phyloP scores from a whole-genome alignment of 306 rosid species.

The Malus asiatica region DNA sequence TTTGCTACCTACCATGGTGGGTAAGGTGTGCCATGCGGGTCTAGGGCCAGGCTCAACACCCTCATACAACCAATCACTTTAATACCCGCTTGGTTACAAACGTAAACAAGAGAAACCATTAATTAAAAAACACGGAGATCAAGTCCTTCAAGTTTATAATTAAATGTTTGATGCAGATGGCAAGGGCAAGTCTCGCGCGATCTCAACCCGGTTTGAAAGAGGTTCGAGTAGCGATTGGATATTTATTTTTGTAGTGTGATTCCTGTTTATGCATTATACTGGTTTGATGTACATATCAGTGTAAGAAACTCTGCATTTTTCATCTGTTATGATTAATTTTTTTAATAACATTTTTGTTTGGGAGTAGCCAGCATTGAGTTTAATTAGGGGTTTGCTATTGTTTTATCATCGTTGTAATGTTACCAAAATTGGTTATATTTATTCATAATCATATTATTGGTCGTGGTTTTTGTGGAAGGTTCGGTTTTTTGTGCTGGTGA shows the following conservation, averaged over 20 bases:
- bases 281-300: constrained; percentile 73
- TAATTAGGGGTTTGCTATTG: constrained; percentile 38
- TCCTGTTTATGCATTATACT: constrained; percentile 27
- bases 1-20: too few relatives aligned
- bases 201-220: constrained; percentile 58
- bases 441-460: constrained; percentile 4
- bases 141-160: neutral
- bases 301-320: constrained; percentile 34
- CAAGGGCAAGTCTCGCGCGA: constrained; percentile 84
- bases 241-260: constrained; percentile 36
- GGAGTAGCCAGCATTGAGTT: constrained; percentile 28
- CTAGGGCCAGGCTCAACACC: too few relatives aligned
- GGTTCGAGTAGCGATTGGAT: constrained; percentile 7
- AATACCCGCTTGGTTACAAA: too few relatives aligned
- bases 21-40: too few relatives aligned
- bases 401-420: constrained; percentile 34
- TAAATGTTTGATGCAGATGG: constrained; percentile 67
- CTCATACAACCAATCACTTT: too few relatives aligned
- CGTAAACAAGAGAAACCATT: neutral
- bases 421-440: constrained; percentile 9
- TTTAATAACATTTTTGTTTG: constrained; percentile 18
- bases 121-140: neutral
- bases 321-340: constrained; percentile 14
- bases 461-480: neutral
- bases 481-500: neutral